Evolutionary conservation across 805 yeast species (phyloP), one percentile per base, ranked within the genome.

Genomic region (Starmerella bombicola): DNA sequence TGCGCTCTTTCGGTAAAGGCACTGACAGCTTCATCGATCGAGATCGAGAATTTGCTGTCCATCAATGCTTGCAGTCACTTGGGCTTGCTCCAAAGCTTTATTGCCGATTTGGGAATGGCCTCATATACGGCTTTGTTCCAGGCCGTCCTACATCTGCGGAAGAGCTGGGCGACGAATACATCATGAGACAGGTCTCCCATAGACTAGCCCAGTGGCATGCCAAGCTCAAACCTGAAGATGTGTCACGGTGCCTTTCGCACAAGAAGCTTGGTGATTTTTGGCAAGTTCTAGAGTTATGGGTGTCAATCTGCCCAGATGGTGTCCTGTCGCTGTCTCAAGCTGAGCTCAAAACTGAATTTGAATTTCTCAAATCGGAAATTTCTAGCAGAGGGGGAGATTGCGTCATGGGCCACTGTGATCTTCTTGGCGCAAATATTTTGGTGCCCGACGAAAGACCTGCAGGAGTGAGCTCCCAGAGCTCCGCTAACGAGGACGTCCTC

Each of bases 1-100:
- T 80, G 41, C 64, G 91, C 43, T 76, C 80, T 0, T 80, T 80
- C 50, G 91, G 91, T 7, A 69, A 72, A 42, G 85, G 85, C 10
- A 80, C 91, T 1, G 70, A 68, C 40, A 61, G 75, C 28, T 78
- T 80, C 37, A 80, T 80, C 25, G 85, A 80, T 57, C 64, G 91
- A 47, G 76, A 76, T 49, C 63, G 85, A 28, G 91, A 80, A 55
- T 77, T 74, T 53, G 76, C 78, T 16, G 76, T 80, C 42, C 88
- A 80, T 55, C 55, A 75, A 36, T 70, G 74, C 38, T 65, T 80
- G 37, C 68, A 75, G 50, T 66, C 77, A 3, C 63, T 74, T 32
- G 63, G 66, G 3, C 66, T 80, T 46, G 88, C 88, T 0, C 83
- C 91, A 1, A 68, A 76, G 1, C 68, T 80, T 20, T 72, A 71